Conservation (phyloP, 2,329 filamentous ascomycete species). For the Beauveria sp. region DNA sequence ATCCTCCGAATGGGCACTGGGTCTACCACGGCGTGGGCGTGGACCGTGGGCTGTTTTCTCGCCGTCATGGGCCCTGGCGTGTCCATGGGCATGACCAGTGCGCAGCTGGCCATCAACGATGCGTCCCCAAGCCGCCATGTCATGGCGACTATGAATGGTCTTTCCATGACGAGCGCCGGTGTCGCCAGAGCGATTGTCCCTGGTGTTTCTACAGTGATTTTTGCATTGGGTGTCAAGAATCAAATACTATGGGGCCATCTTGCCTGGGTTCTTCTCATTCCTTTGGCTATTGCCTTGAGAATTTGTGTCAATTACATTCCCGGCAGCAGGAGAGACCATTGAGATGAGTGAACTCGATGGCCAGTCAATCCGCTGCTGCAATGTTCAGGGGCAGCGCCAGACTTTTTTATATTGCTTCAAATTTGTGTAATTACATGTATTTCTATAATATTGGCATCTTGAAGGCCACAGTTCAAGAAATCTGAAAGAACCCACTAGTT, state of each 20-base stretch:
- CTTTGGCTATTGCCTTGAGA: not conserved
- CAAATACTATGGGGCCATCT: conserved; percentile 55
- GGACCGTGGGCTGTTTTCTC: conserved; percentile 37
- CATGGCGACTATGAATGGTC: conserved; percentile 64
- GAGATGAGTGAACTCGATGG: not conserved
- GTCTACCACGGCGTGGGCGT: conserved; percentile 41
- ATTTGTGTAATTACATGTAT: too few species aligned
- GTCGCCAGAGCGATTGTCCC: conserved; percentile 59
- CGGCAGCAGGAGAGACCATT: not conserved
- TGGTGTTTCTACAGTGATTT: conserved; percentile 58
- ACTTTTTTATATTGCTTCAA: too few species aligned
- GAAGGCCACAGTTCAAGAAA: too few species aligned
- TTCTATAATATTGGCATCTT: too few species aligned
- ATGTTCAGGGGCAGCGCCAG: too few species aligned
- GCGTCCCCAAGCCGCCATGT: conserved; percentile 56
- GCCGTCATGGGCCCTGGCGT: conserved; percentile 50
- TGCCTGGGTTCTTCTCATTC: conserved; percentile 1
- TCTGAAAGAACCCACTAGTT: too few species aligned
- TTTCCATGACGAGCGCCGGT: conserved; percentile 49
- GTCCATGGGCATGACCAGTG: conserved; percentile 61
- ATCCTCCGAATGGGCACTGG: conserved; percentile 30
- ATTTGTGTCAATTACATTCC: conserved; percentile 1
- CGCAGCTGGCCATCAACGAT: conserved; percentile 70
- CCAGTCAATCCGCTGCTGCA: not conserved
- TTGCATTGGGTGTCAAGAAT: conserved; percentile 55